Base-by-base conservation (phyloP, 768 basidiomycete genomes). In the Steccherinum ochraceum region DNA sequence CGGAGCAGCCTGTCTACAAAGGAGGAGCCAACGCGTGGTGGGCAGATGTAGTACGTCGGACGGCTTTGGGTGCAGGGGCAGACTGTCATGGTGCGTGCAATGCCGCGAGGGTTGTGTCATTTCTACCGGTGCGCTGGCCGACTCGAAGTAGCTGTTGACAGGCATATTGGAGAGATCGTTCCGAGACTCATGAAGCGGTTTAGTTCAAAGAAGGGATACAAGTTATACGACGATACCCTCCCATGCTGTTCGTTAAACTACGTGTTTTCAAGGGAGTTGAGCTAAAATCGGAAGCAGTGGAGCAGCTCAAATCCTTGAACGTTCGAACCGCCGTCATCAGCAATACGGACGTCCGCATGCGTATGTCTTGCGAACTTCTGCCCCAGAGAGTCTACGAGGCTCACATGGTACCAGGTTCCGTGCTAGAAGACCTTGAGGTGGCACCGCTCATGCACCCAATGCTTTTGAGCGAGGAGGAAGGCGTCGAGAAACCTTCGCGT, bases 31-130 rank as follows among this genome's bases (percentile, higher is more conserved):
- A 74, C 25, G 64, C 60, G 2, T 91, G 87, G 88, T 92, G 89
- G 89, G 64, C 70, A n/a, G 82, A 87, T 54, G 87, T 92, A 35
- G 83, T 92, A 54, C 72, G 71, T 51, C 69, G 78, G 51, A 91
- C 89, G 30, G 89, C 88, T 16, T 64, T 88, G 2, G 86, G 81
- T 3, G 86, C 89, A 40, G 87, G 86, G 1, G 89, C 82, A 2
- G 71, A 84, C 65, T 62, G 75, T 45, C 62, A 69, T 58, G 75
- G 84, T 83, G 53, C 54, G 70, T 59, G 20, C 41, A 25, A 23
- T 11, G 35, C 35, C n/a, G 35, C 35, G 11, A n/a, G n/a, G n/a
- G n/a, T n/a, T n/a, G n/a, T n/a, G 24, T 39, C 27, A 18, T 18
- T 13, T 18, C 40, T 18, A 7, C 20, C 41, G 19, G 24, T 30